Evolutionary conservation across 805 yeast genomes (phyloP), one percentile per base, ranked within the genome.

Genomic region (Candida boleticola): DNA sequence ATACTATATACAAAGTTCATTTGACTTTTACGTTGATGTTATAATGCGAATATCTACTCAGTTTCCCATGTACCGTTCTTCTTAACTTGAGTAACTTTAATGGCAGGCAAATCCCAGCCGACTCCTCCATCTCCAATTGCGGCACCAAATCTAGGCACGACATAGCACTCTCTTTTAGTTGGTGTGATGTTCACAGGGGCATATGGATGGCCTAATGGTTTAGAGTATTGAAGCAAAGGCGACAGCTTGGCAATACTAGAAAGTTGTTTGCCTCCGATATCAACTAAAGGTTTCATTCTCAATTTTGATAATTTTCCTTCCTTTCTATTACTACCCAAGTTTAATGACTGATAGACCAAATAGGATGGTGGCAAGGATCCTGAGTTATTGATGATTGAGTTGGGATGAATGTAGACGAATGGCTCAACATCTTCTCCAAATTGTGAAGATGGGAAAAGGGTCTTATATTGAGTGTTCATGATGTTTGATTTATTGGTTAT

Each of bases 131-230:
- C 74, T 9, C 95, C 95, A 33, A 83, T 71, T 5, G 81, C 74
- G 9, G 95, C 90, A 3, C 97, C 97, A 57, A 86, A 80, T 42
- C 97, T 68, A 1, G 98, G 97, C 39, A 89, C 82, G 13, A 90
- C 97, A 65, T 88, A 90, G 52, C 95, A 87, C 54, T 85, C 90
- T 50, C 97, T 71, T 53, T 83, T 84, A 2, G 82, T 77, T 0
- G 85, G 67, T 3, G 80, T 68, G 13, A 86, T 54, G 48, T 75
- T 70, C 54, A 83, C 83, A 1, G 95, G 95, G 1, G 89, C 95
- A 55, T 88, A 80, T 2, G 97, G 96, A 42, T 87, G 85, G 0
- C 96, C 96, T 40, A 92, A 64, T 0, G 98, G 98, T 56, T 90
- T 92, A 21, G 97, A 89, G 61, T 85, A 90, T 0, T 92, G 80